Evolutionary conservation across 1,284 basidiomycete genomes (phyloP).

Genomic region (Cutaneotrichosporon sp.): DNA sequence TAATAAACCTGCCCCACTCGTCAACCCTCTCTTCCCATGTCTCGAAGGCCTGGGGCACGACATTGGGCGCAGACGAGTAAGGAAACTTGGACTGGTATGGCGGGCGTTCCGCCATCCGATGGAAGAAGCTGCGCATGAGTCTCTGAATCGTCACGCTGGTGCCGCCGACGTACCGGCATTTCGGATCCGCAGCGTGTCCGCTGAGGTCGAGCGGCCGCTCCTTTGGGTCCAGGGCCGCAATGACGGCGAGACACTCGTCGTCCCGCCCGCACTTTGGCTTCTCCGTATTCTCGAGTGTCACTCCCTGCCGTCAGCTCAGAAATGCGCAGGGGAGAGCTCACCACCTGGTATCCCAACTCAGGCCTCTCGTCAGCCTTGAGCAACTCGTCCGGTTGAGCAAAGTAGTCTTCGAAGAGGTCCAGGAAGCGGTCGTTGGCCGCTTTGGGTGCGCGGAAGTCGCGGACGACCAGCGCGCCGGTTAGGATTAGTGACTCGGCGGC

Average conservation of each 20-base stretch:
- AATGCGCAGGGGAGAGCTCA: constrained; percentile 12
- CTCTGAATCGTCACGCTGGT: neutral
- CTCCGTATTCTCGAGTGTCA: constrained; percentile 87
- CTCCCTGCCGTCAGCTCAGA: constrained; percentile 55
- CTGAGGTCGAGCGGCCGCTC: constrained; percentile 71
- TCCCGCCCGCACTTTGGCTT: constrained; percentile 72
- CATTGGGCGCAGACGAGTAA: constrained; percentile 68
- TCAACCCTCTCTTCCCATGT: constrained; percentile 64
- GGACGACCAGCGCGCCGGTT: constrained; percentile 70
- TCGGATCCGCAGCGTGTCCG: constrained; percentile 73
- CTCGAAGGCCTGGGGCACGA: constrained; percentile 61
- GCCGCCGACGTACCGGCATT: constrained; percentile 57
- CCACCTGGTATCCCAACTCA: constrained; percentile 57
- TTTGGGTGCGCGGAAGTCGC: constrained; percentile 75
- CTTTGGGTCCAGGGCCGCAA: constrained; percentile 57
- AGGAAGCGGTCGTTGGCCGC: constrained; percentile 72
- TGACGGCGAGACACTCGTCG: constrained; percentile 42
- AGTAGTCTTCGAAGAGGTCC: constrained; percentile 79
- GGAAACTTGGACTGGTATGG: constrained; percentile 74
- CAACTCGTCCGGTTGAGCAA: constrained; percentile 60
- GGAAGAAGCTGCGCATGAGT: constrained; percentile 62
- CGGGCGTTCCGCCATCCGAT: constrained; percentile 71
- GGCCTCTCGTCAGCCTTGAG: constrained; percentile 72
- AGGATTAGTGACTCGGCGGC: constrained; percentile 72
- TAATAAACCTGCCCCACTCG: constrained; percentile 80